Evolutionary conservation across 78 protist genomes (phyloP), one percentile per base, ranked within the genome.

Genomic region (Dictyostelium purpureum): DNA sequence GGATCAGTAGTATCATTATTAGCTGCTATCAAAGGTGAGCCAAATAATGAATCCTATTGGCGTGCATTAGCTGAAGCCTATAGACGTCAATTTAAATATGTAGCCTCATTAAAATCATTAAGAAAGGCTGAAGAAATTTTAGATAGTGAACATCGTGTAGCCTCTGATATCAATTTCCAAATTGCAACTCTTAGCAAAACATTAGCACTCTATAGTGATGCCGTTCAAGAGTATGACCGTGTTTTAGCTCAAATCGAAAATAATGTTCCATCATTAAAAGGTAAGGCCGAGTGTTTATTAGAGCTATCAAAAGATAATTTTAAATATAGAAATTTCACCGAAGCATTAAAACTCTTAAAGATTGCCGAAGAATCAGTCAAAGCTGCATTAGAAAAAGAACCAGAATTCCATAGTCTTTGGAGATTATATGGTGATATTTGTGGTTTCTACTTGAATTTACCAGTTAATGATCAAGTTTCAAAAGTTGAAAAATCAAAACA

Each of bases 31-130:
- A 90, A 81, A 42, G 94, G 89, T 7, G 38, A 49, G 18, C 82
- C 94, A 6, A 33, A 67, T 4, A 52, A 78, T 40, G 49, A 61
- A 1, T 4, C 21, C 33, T 90, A 75, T 51, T 90, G 94, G 94
- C 57, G 89, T 45, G 87, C 82, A 11, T 45, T 90, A 4, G 94
- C 87, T 21, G 94, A 90, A 49, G 78, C 87, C 35, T 90, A 90
- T 40, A 49, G 81, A 33, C 26, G 94, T 24, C 94, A 90, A 70
- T 74, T 75, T 31, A 90, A 90, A 31, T 79, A 81, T 52, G 77
- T 90, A 4, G 94, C 94, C 12, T 24, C 94, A 3, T 57, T 90
- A 4, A 90, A 90, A 52, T 70, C 94, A 2, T 66, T 90, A 54
- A 69, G 38, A 18, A 35, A 63, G 14, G 94, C 94, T 4, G 89